These are phyloP conservation scores for Neurospora sp. DNA, from an alignment of 495 filamentous ascomycete genomes.

Conservation along the genomic window DNA sequence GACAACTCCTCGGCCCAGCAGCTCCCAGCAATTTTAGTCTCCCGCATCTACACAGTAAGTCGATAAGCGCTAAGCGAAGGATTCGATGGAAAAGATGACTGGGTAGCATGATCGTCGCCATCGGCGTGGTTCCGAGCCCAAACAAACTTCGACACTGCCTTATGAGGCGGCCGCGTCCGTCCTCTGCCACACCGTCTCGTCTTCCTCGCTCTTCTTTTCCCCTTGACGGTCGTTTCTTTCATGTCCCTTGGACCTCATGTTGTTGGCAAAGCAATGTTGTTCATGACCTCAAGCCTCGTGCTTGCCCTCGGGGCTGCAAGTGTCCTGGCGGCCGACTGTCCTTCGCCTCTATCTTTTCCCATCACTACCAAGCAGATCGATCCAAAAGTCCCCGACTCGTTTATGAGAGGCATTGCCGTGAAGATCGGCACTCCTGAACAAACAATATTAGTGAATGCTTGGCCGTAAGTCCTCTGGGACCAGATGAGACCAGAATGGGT, in stretches of 20 bases:
- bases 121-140: too few relatives aligned
- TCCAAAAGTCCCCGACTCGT: conserved; percentile 7
- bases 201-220: not conserved
- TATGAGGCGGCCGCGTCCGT: not conserved
- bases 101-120: not conserved
- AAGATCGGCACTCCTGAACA: conserved; percentile 14
- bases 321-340: not conserved
- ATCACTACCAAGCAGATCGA: conserved; percentile 12
- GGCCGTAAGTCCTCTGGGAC: conserved; percentile 6
- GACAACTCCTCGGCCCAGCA: not conserved
- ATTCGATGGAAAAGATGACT: not conserved
- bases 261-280: not conserved
- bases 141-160: not conserved
- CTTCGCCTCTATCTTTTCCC: conserved; percentile 7
- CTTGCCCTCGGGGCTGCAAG: not conserved
- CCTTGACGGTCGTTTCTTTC: not conserved
- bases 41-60: too few relatives aligned
- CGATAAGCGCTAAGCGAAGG: not conserved
- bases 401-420: conserved; percentile 14
- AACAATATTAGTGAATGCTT: conserved; percentile 12
- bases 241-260: not conserved
- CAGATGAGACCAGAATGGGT: not conserved
- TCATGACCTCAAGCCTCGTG: not conserved
- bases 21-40: not conserved
- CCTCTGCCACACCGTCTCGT: not conserved